phyloP scores from a whole-genome alignment of 2,329 filamentous ascomycete species.

The Talaromyces islandicus region DNA sequence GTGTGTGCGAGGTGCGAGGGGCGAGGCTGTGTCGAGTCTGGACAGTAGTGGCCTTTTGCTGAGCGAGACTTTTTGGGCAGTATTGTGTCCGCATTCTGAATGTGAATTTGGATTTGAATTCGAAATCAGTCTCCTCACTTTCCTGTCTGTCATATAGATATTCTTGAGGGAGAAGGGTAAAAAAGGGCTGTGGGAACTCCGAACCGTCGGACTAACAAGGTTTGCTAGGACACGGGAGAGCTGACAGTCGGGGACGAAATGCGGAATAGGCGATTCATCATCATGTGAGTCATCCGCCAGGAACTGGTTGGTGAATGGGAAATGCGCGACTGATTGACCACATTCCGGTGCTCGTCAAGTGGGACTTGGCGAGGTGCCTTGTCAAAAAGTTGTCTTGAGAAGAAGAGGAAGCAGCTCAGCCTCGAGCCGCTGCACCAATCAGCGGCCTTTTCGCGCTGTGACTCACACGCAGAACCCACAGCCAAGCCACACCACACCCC shows the following conservation, averaged over 20 bases:
- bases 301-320: background rate
- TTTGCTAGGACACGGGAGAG: background rate
- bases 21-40: background rate
- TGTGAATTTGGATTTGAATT: background rate
- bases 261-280: background rate
- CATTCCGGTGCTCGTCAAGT: background rate
- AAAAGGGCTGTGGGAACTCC: background rate
- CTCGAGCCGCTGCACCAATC: conserved; percentile 2
- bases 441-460: background rate
- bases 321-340: background rate
- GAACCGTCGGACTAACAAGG: background rate
- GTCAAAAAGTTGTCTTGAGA: background rate
- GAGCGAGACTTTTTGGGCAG: background rate
- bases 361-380: background rate
- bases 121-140: background rate
- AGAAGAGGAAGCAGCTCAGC: background rate
- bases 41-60: too few relatives aligned
- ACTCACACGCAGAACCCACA: conserved; percentile 5
- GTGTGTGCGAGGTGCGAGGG: background rate
- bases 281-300: background rate
- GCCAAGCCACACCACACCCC: background rate
- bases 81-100: background rate
- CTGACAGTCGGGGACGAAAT: background rate
- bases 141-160: background rate
- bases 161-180: background rate